Evolutionary conservation across 202 grass and related monocot genomes (phyloP), one percentile per base, ranked within the genome.

Genomic region (Elaeis oleifera): DNA sequence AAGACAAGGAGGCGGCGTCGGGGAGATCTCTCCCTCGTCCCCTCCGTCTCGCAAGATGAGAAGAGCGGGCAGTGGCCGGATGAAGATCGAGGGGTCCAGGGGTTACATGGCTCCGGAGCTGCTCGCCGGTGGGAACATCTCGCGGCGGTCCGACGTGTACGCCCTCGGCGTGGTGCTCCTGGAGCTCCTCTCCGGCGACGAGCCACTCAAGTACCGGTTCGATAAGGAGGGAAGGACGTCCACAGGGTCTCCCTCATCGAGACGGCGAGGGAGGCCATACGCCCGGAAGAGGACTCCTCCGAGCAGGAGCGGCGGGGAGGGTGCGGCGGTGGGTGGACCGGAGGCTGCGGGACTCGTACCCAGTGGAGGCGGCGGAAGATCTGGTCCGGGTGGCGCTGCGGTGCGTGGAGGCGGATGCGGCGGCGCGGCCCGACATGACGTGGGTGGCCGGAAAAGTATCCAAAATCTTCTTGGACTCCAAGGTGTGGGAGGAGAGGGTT

Each of bases 371-470:
- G 2, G 80, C 80, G 14, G 74, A 81, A 72, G 90, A 64, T 61
- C 79, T 95, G 54, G 49, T 90, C 36, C 74, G 62, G 36, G 76
- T 95, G 56, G 82, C 74, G 16, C 32, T 89, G 22, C 71, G 77
- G 51, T 95, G 90, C 65, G 76, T 69, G 0, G 51, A 69, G 3
- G 39, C 51, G 8, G 69, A 63, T 0, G 44, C 31, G 18, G 59
- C 15, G 56, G 52, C 21, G 16, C 71, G 54, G 59, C 85, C 83
- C 23, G 72, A 95, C 13, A 95, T 88, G 80, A 62, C 73, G 51
- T 87, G 86, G 86, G 86, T 76, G 6, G 83, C 86, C 4, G 86
- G 86, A 0, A 90, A 88, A 69, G 58, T 90, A 9, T 90, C 90
- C 6, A 90, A 76, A 72, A 22, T 82, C 3, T 90, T 82, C 59